A percentile compares a stretch with the other conserved stretches of the same genome.
These are phyloP conservation scores for Epichloe bromicola DNA, from an alignment of 2,329 filamentous ascomycete genomes.

Conservation along the genomic window DNA sequence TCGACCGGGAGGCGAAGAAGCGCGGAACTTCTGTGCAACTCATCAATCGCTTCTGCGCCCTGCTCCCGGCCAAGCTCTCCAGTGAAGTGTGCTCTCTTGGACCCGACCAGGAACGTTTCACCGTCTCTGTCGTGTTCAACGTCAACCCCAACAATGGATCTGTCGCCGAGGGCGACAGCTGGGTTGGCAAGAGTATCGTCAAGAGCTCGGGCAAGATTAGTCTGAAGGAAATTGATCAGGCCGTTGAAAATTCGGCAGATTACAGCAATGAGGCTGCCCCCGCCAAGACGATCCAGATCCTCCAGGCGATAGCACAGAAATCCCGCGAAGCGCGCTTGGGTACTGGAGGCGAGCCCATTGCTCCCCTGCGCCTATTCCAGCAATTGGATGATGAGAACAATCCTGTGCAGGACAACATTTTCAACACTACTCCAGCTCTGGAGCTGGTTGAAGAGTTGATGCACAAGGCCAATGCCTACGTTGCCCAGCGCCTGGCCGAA, in stretches of 20 bases:
- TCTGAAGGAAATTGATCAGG: slow-evolving; percentile 74
- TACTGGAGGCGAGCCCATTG: slow-evolving; percentile 64
- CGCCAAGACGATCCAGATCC: slow-evolving; percentile 64
- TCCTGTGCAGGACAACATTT: slow-evolving; percentile 91
- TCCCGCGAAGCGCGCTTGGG: slow-evolving; percentile 82
- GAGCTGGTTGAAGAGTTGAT: slow-evolving; percentile 92
- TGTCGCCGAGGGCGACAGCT: slow-evolving; percentile 74
- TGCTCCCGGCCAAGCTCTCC: slow-evolving; percentile 78
- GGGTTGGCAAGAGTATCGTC: slow-evolving; percentile 88
- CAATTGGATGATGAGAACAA: slow-evolving; percentile 97
- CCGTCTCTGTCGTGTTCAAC: slow-evolving; percentile 85
- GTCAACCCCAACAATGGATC: slow-evolving; percentile 70
- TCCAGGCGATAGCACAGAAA: slow-evolving; percentile 74
- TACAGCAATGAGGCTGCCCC: slow-evolving; percentile 53
- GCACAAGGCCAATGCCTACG: slow-evolving; percentile 81
- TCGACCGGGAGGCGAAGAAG: slow-evolving; percentile 96
- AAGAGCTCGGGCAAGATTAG: slow-evolving; percentile 80
- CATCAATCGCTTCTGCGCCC: slow-evolving; percentile 74
- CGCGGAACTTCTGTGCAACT: slow-evolving; percentile 91
- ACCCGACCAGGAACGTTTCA: slow-evolving; percentile 79
- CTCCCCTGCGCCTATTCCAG: slow-evolving; percentile 77
- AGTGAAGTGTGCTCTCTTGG: slow-evolving; percentile 77
- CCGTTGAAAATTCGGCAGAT: slow-evolving; percentile 51
- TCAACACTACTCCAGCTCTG: slow-evolving; percentile 76
- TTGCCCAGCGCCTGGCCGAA: slow-evolving; percentile 70